Evolutionary conservation across 208 protist genomes (phyloP), one percentile per base, ranked within the genome.

Genomic region (Leishmania gerbilli): DNA sequence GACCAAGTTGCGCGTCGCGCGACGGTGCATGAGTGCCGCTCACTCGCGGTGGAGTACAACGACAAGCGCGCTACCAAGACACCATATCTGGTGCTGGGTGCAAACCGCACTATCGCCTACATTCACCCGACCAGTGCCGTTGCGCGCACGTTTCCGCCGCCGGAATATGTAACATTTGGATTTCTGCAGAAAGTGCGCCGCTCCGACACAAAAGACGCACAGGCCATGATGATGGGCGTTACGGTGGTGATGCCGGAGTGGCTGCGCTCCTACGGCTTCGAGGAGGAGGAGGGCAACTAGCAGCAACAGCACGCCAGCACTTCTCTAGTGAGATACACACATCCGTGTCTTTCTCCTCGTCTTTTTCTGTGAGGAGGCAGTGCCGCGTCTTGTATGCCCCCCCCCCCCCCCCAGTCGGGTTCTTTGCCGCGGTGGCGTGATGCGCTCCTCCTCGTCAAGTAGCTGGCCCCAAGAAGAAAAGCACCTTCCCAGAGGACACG

Each of bases 231-330:
- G 96, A 79, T 96, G 58, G 94, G 95, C 49, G 85, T 97, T 58
- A 98, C 96, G 37, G 91, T 97, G 64, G 93, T 98, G 45, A 90
- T 89, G 51, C 89, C 89, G 21, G 94, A 97, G 77, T 98, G 96
- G 95, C 84, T 98, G 71, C 75, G 83, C 79, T 88, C 89, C 34
- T 90, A 87, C 79, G 92, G 87, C 65, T 95, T 88, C 74, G 76
- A 78, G 17, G 91, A 93, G 42, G 74, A 87, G 42, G 77, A 87
- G n/a, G 40, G 7, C 15, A 56, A 68, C 9, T 76, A 76, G 34
- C 60, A 62, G 72, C 51, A 34, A 9, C 40, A 51, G 45, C 45
- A 55, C 24, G 45, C 9, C 31, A 5, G 37, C 21, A 53, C 42
- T 19, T 74, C 27, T 45, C 45, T 19, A 15, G 47, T 8, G 24